Percentiles rank a stretch among this genome's conserved stretches.
phyloP scores from a whole-genome alignment of 2,329 filamentous ascomycete genomes.

The Plenodomus lindquistii region DNA sequence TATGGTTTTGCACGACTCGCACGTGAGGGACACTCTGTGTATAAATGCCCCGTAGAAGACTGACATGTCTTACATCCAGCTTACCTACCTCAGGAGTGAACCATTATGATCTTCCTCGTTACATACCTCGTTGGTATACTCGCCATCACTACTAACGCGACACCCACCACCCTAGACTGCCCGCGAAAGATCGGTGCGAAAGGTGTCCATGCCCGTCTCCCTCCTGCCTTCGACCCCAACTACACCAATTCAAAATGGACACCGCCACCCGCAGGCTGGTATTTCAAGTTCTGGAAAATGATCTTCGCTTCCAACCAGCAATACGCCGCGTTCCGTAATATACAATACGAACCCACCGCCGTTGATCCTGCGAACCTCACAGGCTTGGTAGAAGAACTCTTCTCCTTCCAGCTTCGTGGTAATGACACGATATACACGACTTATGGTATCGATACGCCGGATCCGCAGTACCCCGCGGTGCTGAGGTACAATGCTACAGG shows the following conservation, averaged over 20 bases:
- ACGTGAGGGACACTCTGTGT: not conserved
- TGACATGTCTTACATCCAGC: not conserved
- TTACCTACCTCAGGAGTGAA: not conserved
- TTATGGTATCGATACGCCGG: slow-evolving; percentile 19
- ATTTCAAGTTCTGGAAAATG: slow-evolving; percentile 23
- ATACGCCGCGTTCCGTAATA: slow-evolving; percentile 14
- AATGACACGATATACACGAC: slow-evolving; percentile 16
- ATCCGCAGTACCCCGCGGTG: not conserved
- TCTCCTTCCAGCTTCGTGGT: slow-evolving; percentile 19
- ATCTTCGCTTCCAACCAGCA: slow-evolving; percentile 15
- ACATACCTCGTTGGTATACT: not conserved
- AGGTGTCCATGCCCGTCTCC: slow-evolving; percentile 9
- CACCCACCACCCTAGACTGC: not conserved
- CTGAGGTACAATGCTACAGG: slow-evolving; percentile 16
- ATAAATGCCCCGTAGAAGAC: not conserved
- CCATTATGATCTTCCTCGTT: not conserved
- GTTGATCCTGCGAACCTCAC: slow-evolving; percentile 4
- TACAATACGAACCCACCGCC: slow-evolving; percentile 22
- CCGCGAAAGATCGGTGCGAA: slow-evolving; percentile 2
- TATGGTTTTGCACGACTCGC: not conserved
- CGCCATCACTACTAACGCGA: not conserved
- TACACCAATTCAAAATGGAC: slow-evolving; percentile 5
- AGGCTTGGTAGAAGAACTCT: slow-evolving; percentile 19
- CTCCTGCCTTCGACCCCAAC: not conserved
- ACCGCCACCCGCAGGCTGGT: slow-evolving; percentile 11